These are phyloP conservation scores for Bisporella sp. DNA, from an alignment of 2,329 filamentous ascomycete species.

Conservation along the genomic window DNA sequence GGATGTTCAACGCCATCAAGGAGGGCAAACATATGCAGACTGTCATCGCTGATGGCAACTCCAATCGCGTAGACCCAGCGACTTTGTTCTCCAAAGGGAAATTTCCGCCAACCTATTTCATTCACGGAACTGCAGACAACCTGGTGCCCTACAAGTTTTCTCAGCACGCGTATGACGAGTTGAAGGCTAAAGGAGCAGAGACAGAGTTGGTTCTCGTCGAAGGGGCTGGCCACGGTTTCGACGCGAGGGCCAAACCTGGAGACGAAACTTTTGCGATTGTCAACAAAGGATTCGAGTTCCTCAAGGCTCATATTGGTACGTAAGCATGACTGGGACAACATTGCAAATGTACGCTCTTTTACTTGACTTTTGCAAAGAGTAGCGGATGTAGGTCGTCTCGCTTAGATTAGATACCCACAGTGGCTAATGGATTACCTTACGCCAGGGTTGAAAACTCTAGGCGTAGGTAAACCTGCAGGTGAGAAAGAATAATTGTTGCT, in stretches of 20 bases:
- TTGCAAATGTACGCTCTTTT: too few relatives aligned
- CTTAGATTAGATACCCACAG: too few relatives aligned
- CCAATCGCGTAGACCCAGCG: background rate
- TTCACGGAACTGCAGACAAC: constrained; percentile 1
- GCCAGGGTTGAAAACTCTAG: too few relatives aligned
- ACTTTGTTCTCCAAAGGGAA: background rate
- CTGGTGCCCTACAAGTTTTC: constrained; percentile 1
- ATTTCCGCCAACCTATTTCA: constrained; percentile 4
- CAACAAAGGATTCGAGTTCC: too few relatives aligned
- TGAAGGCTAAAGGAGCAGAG: background rate
- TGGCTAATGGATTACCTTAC: too few relatives aligned
- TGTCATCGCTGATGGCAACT: background rate
- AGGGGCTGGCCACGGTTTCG: constrained; percentile 1
- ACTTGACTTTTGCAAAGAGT: too few relatives aligned
- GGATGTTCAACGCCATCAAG: background rate
- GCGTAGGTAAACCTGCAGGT: too few relatives aligned
- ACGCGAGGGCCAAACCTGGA: background rate
- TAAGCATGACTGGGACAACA: too few relatives aligned
- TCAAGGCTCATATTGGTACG: too few relatives aligned
- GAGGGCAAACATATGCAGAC: background rate
- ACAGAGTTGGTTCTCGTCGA: constrained; percentile 1
- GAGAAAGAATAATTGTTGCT: too few relatives aligned
- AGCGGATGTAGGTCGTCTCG: too few relatives aligned
- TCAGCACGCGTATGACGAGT: background rate
- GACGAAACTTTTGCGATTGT: too few relatives aligned